Conservation (phyloP, 805 yeast genomes). For the Teunomyces aglyptinius region DNA sequence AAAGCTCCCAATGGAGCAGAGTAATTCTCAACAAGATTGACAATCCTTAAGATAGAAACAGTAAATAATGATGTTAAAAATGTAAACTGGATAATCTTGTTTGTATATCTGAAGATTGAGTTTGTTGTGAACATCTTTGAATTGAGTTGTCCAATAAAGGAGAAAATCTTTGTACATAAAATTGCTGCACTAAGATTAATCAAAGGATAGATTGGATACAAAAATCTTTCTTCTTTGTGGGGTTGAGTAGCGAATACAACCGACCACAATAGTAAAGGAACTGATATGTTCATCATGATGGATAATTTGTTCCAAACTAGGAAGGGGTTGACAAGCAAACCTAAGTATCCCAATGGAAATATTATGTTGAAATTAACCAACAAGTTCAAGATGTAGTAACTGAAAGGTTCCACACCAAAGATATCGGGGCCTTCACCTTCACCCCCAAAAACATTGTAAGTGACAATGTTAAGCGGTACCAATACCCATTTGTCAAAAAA, state of each 20-base stretch:
- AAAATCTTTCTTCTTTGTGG: conserved; percentile 89
- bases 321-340: conserved; percentile 28
- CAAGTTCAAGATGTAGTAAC: conserved; percentile 68
- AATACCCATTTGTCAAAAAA: conserved; percentile 60
- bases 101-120: conserved; percentile 6
- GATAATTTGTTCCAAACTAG: conserved; percentile 6
- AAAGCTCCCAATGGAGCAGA: conserved; percentile 57
- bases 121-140: conserved; percentile 4
- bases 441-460: conserved; percentile 73
- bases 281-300: conserved; percentile 13
- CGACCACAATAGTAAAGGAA: conserved; percentile 67
- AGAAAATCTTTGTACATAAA: conserved; percentile 23
- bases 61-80: conserved; percentile 30
- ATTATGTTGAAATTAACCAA: conserved; percentile 70
- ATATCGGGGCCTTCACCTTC: conserved; percentile 83
- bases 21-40: conserved; percentile 64
- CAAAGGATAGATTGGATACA: conserved; percentile 80
- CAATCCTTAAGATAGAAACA: conserved; percentile 48
- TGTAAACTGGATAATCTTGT: conserved; percentile 12
- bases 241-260: conserved; percentile 70
- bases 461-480: conserved; percentile 79
- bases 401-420: conserved; percentile 81
- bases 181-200: conserved; percentile 63
- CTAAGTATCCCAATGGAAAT: conserved; percentile 40
- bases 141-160: conserved; percentile 2